phyloP scores from a whole-genome alignment of 495 filamentous ascomycete genomes.

The Achaetomiella virescens region DNA sequence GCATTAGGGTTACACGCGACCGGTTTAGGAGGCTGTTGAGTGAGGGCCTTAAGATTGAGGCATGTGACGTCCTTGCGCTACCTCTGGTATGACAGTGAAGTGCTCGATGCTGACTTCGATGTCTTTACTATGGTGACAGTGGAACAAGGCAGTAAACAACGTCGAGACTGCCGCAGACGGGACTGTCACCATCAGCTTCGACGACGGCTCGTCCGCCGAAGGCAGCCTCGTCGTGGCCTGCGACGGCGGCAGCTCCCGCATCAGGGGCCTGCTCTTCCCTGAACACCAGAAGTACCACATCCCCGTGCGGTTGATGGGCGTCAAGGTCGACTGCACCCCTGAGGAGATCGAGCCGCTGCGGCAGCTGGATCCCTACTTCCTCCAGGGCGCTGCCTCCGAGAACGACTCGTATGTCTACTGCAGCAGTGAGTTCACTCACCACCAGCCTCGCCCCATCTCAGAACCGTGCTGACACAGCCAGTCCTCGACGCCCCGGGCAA shows the following conservation, averaged over 20 bases:
- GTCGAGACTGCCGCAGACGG: conserved; percentile 16
- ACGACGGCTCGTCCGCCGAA: conserved; percentile 23
- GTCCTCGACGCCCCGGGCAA: conserved; percentile 33
- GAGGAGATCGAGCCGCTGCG: conserved; percentile 27
- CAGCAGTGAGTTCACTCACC: conserved; percentile 22
- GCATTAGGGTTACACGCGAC: conserved; percentile 47
- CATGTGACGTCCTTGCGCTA: conserved; percentile 4
- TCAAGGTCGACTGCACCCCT: conserved; percentile 24
- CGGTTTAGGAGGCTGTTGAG: conserved; percentile 44
- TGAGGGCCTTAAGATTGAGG: conserved; percentile 42
- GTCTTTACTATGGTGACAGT: conserved; percentile 14
- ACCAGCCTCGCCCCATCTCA: not conserved
- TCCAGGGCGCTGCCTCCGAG: conserved; percentile 53
- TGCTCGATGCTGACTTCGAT: not conserved
- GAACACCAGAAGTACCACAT: conserved; percentile 16
- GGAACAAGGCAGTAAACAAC: conserved; percentile 20
- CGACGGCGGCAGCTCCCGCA: conserved; percentile 27
- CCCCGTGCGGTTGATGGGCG: conserved; percentile 27
- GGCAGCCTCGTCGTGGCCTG: conserved; percentile 29
- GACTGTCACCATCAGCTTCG: conserved; percentile 22
- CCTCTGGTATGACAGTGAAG: not conserved
- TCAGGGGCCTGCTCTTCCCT: conserved; percentile 24
- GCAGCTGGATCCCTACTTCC: conserved; percentile 52
- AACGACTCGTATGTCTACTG: conserved; percentile 45
- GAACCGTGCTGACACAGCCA: conserved; percentile 9